phyloP scores from a whole-genome alignment of 257 asterid species.

The Lycium ferocissimum region DNA sequence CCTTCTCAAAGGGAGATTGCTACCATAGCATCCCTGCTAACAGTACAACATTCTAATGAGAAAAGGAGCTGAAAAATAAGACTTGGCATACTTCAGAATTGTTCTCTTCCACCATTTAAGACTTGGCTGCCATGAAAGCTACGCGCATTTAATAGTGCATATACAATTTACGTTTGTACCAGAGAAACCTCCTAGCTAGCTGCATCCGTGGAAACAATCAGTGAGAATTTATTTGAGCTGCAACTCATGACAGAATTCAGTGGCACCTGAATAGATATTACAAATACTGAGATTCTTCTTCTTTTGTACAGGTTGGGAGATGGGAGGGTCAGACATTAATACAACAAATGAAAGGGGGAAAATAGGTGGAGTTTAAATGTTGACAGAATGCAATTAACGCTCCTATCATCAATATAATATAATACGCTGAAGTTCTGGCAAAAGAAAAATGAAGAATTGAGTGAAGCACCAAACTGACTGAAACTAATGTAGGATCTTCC shows the following conservation, averaged over 20 bases:
- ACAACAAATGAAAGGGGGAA: background rate
- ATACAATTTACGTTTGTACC: background rate
- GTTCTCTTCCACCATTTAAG: background rate
- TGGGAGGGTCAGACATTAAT: background rate
- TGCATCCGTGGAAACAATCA: background rate
- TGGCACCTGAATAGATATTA: background rate
- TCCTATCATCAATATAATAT: background rate
- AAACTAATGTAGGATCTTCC: no score
- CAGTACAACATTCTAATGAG: background rate
- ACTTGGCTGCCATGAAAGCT: background rate
- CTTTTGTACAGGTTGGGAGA: background rate
- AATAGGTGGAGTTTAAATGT: no score
- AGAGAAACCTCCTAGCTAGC: background rate
- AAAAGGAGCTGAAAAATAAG: background rate
- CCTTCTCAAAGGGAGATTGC: no score
- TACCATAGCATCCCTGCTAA: background rate
- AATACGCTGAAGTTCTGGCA: background rate
- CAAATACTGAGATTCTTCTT: background rate
- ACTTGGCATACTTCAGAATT: no score
- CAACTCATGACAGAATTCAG: no score
- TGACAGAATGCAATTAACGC: background rate
- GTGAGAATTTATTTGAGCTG: no score
- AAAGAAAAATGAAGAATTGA: background rate
- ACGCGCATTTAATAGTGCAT: background rate
- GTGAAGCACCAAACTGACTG: background rate